Base-by-base conservation (phyloP, 768 basidiomycete species). In the Leucocoprinus leucothites region DNA sequence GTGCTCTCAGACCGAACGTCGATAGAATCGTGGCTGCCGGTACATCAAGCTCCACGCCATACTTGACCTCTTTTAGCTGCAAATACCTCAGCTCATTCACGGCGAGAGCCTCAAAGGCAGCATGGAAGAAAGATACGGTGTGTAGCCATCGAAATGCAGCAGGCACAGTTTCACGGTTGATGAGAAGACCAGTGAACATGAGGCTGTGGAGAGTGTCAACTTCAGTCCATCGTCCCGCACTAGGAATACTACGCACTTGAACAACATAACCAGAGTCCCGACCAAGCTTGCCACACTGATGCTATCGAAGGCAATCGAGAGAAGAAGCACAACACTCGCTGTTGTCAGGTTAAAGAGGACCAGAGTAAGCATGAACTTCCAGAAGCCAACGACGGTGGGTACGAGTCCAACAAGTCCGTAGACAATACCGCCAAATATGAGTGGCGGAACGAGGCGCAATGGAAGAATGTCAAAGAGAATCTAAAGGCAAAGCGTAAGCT, bases 291-390 rank as follows among this genome's bases (percentile, higher is more conserved):
- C 96, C 25, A 99, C 85, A 51, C 91, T 87, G 31, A 85, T 86
- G 67, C 86, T 91, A 50, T 86, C 82, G 61, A 97, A 90, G 1
- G 91, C 85, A 56, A 98, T 91, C 21, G 93, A 95, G 34, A 99
- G 75, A 70, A 94, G 81, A 3, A 99, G 74, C 19, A 98, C 89
- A 38, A 96, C 89, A 65, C 88, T 91, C 25, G 95, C 94, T 1
- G 97, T 95, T 1, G 95, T 91, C 62, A 99, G 71, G 73, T 99
- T 99, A 85, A 98, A 98, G 36, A 99, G 73, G 9, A 99, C 94
- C 36, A 99, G 80, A 1, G 89, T 91, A 60, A 98, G 84, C 74
- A 98, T 87, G 76, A 99, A 98, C 74, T 97, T 98, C 97, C 97
- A 98, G 77, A 98, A 98, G 8, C 82, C 84, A 0, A 84, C 74